phyloP scores from a whole-genome alignment of 164 flowering plant genomes.

The Vitis labrusca region DNA sequence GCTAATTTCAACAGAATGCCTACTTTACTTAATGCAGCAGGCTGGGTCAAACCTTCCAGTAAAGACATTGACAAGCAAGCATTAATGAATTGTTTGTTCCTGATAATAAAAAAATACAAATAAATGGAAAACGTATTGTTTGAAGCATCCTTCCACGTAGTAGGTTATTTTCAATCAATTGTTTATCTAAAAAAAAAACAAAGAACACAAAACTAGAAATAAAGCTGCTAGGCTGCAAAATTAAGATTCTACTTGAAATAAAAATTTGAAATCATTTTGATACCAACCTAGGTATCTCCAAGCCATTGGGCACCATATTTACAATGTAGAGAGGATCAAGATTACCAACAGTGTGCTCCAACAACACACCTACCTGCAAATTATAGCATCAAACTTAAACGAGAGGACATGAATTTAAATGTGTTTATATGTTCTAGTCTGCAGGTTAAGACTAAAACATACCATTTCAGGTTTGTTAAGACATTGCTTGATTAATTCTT shows the following conservation, averaged over 20 bases:
- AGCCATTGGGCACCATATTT: conserved; percentile 85
- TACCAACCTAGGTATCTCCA: conserved; percentile 91
- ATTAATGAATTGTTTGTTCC: no score
- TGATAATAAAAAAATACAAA: no score
- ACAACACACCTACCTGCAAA: conserved; percentile 80
- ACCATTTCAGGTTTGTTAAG: conserved; percentile 96
- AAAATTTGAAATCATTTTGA: not conserved
- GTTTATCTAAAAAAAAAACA: not conserved
- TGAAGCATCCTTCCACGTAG: no score
- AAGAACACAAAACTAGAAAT: not conserved
- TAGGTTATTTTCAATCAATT: no score
- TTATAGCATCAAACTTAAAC: conserved; percentile 3
- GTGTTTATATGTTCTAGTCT: no score
- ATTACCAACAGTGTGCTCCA: conserved; percentile 99
- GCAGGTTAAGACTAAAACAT: conserved; percentile 5
- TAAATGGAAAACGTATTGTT: no score
- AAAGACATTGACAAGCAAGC: no score
- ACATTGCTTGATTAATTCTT: conserved; percentile 88
- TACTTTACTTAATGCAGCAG: no score
- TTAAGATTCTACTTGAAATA: not conserved
- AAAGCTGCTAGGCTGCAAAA: no score
- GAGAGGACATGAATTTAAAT: no score
- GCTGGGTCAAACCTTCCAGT: no score
- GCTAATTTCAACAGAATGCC: no score
- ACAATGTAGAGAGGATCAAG: conserved; percentile 97